These are phyloP conservation scores for Peronospora farinosa DNA, from an alignment of 352 stramenopile species.

Conservation along the genomic window DNA sequence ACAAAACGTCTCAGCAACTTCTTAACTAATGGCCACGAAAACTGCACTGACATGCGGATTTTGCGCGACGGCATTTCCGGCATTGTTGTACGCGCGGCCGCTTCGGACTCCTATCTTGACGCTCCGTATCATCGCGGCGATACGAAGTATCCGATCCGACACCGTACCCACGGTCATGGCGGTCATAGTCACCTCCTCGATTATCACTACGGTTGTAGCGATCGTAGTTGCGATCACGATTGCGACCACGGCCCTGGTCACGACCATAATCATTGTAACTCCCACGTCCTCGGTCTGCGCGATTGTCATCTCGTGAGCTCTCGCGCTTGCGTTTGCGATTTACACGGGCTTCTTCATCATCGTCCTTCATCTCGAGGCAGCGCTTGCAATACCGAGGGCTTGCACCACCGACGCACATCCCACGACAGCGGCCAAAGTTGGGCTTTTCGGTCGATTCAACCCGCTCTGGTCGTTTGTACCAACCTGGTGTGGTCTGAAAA, in stretches of 20 bases:
- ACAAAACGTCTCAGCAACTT: not conserved
- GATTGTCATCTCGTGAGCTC: constrained; percentile 20
- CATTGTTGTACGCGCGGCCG: constrained; percentile 41
- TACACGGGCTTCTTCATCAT: constrained; percentile 36
- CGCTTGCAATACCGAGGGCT: constrained; percentile 60
- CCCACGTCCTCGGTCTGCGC: constrained; percentile 18
- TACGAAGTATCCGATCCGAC: constrained; percentile 23
- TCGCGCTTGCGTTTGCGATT: constrained; percentile 19
- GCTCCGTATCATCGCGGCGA: constrained; percentile 24
- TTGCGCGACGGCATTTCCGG: constrained; percentile 44
- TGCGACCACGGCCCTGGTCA: constrained; percentile 11
- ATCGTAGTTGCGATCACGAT: constrained; percentile 14
- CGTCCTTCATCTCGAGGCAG: constrained; percentile 59
- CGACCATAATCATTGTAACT: constrained; percentile 24
- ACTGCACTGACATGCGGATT: constrained; percentile 48
- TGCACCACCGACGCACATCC: constrained; percentile 51
- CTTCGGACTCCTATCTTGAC: constrained; percentile 37
- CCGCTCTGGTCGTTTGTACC: constrained; percentile 56
- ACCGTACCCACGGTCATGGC: constrained; percentile 26
- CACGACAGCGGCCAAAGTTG: constrained; percentile 39
- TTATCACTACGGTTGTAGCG: constrained; percentile 14
- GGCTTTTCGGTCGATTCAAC: constrained; percentile 60
- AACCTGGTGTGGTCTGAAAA: constrained; percentile 62
- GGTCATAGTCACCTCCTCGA: constrained; percentile 20
- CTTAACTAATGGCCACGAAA: constrained; percentile 29